Evolutionary conservation across 2,329 filamentous ascomycete species (phyloP).

Genomic region (Hypoxylon sp.): DNA sequence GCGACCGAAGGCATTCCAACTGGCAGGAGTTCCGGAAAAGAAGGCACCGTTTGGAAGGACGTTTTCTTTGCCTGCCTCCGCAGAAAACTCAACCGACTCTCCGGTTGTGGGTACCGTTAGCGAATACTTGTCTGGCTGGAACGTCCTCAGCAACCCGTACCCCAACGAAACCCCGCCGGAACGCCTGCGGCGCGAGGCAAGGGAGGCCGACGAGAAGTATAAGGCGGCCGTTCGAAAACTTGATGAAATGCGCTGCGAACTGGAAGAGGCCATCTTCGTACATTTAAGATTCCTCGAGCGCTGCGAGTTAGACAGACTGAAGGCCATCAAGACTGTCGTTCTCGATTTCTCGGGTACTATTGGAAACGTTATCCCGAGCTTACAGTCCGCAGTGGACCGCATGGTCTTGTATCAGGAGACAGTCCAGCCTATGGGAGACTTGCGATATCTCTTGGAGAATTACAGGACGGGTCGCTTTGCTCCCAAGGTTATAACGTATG

Average conservation of each 20-base stretch:
- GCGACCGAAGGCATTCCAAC: slow-evolving; percentile 90
- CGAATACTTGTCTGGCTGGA: slow-evolving; percentile 93
- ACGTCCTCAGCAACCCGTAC: slow-evolving; percentile 87
- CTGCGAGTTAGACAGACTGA: slow-evolving; percentile 94
- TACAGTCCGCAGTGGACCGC: slow-evolving; percentile 96
- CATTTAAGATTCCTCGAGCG: slow-evolving; percentile 97
- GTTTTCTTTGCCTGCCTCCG: slow-evolving; percentile 76
- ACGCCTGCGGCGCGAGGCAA: slow-evolving; percentile 87
- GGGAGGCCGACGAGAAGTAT: slow-evolving; percentile 93
- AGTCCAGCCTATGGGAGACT: slow-evolving; percentile 90
- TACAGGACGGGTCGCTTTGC: slow-evolving; percentile 95
- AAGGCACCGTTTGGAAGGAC: slow-evolving; percentile 79
- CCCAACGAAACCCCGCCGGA: slow-evolving; percentile 95
- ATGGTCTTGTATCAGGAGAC: slow-evolving; percentile 99
- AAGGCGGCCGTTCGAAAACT: slow-evolving; percentile 87
- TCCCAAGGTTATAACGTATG: slow-evolving; percentile 91
- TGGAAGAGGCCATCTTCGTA: slow-evolving; percentile 95
- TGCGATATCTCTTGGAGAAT: slow-evolving; percentile 95
- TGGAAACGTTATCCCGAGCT: slow-evolving; percentile 95
- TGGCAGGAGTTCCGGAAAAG: slow-evolving; percentile 90
- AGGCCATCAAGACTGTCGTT: slow-evolving; percentile 98
- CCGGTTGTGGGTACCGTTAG: slow-evolving; percentile 85
- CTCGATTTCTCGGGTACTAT: slow-evolving; percentile 97
- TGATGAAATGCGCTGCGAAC: slow-evolving; percentile 88
- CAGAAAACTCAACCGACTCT: slow-evolving; percentile 75